Evolutionary conservation across 148 eudicot species (phyloP), one percentile per base, ranked within the genome.

Genomic region (Silene conica): DNA sequence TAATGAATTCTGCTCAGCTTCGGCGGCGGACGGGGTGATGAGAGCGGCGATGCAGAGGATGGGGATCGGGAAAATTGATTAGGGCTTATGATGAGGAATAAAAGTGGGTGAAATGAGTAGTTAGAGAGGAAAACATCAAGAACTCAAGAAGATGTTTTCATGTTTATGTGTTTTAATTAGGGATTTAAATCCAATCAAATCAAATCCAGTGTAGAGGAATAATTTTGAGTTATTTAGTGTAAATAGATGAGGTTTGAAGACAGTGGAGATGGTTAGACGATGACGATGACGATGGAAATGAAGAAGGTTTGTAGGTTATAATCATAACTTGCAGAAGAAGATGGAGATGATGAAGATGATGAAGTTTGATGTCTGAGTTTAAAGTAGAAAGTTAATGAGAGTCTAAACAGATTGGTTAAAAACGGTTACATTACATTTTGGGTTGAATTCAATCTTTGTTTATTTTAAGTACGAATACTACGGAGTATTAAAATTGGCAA

Each of bases 61-160:
- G 52, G 90, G 96, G 16, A 78, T 90, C 52, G 87, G 86, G 72
- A 86, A 79, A 71, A 85, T 88, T 54, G 89, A 92, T 43, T 91
- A 76, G 63, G 28, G 38, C 9, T 50, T 20, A 4, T 18, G 43
- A 60, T 18, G 5, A 9, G 4, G 13, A 10, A 12, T 4, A 14
- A 14, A 38, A 34, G 7, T n/a, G 31, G 48, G 76, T 16, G 25
- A n/a, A 67, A 66, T 10, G 9, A 22, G 23, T 66, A 9, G 70
- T 64, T 34, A 38, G 43, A 8, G 69, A 18, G 69, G 69, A 43
- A 38, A 41, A 66, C 19, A n/a, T n/a, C n/a, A n/a, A n/a, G n/a
- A n/a, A n/a, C n/a, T n/a, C n/a, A n/a, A n/a, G n/a, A 77, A 55
- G 62, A 23, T 38, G 43, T 38, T 38, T 38, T 38, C 43, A 0